phyloP scores from a whole-genome alignment of 208 protist genomes.

The Acanthamoeba culbertsoni region DNA sequence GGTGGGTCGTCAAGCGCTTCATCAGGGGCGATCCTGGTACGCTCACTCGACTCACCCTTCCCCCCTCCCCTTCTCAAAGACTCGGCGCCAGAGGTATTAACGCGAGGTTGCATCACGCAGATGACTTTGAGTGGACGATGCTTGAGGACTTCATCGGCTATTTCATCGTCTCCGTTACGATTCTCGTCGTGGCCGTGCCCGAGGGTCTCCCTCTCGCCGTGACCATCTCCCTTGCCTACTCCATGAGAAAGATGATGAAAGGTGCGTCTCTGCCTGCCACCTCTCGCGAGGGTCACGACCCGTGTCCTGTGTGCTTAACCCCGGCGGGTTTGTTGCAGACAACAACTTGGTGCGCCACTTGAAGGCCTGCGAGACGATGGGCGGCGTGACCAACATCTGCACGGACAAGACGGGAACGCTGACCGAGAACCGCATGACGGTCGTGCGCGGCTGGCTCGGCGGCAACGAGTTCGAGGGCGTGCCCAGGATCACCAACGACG shows the following conservation, averaged over 20 bases:
- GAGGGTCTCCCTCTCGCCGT: conserved; percentile 85
- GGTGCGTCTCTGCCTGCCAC: neutral
- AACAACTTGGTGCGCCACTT: conserved; percentile 96
- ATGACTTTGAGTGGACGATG: neutral
- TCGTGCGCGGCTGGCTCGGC: too few species aligned
- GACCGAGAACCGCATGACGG: too few species aligned
- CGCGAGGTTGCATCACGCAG: neutral
- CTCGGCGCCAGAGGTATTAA: too few species aligned
- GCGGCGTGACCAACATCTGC: too few species aligned
- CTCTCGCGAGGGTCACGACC: neutral
- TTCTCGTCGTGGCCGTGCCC: conserved; percentile 93
- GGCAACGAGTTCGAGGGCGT: too few species aligned
- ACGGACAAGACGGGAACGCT: too few species aligned
- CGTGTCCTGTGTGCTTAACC: neutral
- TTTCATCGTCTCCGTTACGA: conserved; percentile 93
- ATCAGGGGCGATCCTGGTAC: neutral
- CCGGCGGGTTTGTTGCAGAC: too few species aligned
- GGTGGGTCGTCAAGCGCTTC: conserved; percentile 16
- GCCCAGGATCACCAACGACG: too few species aligned
- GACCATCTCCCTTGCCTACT: conserved; percentile 97
- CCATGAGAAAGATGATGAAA: conserved; percentile 96
- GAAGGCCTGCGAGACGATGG: too few species aligned
- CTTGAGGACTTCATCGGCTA: neutral
- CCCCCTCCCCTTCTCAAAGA: too few species aligned
- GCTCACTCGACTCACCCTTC: too few species aligned